Evolutionary conservation across 1,139 yeast species (phyloP), one percentile per base, ranked within the genome.

Genomic region (Geotrichum fermentans): DNA sequence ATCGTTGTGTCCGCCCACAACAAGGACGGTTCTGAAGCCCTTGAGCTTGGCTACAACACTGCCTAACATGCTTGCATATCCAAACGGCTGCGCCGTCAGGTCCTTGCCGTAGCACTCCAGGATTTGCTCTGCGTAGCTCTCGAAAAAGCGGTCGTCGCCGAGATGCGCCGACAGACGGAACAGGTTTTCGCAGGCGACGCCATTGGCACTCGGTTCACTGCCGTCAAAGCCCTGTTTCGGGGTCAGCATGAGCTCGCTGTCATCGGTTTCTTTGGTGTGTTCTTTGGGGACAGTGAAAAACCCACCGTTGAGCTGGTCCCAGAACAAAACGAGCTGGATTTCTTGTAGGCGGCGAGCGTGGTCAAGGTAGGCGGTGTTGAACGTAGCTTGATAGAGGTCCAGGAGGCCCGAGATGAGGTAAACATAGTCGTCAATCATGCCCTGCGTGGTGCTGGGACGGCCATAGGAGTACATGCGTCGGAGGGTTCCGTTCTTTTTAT

Each of bases 121-220:
- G 4, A 61, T 50, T 2, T 54, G 58, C 17, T 52, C 52, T 4
- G 67, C 69, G 18, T 52, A 50, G 34, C 51, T 52, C 38, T 54
- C 56, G 44, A 57, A 64, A 16, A 52, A 53, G n/a, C n/a, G n/a
- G 1, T 55, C 45, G 20, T 58, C 56, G 14, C 55, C 58, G 2
- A 63, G 51, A 42, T 66, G 53, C 10, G 61, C 56, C 3, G 57
- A 58, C 4, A 69, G 59, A 16, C 66, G 49, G 43, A 51, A 54
- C 32, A 70, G 57, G 53, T 70, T 70, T 28, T 47, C 44, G 3
- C 64, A 60, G 0, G 72, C 59, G 0, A 69, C 61, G 6, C 70
- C 70, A 40, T 70, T 68, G 8, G 70, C 56, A 24, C 68, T 61
- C 0, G 73, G 73, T 52, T 67, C 72, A 1, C 70, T 68, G n/a